phyloP scores from a whole-genome alignment of 805 yeast species.

The Lachancea waltii region DNA sequence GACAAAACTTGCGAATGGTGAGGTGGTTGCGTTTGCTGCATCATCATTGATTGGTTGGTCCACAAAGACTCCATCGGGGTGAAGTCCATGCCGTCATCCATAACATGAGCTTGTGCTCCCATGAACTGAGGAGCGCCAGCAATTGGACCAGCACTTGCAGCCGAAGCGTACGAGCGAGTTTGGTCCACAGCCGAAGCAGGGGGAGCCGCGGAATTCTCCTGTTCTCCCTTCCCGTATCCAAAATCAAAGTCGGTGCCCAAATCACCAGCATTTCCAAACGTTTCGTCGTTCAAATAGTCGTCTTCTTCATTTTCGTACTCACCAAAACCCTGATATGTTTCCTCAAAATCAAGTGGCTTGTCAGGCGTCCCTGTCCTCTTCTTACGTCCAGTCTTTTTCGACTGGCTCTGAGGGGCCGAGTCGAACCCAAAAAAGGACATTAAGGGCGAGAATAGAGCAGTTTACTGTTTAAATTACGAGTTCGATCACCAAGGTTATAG shows the following conservation, averaged over 20 bases:
- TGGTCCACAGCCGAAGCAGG: conserved; percentile 5
- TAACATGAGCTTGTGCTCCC: conserved; percentile 2
- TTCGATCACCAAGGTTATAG: too few species aligned
- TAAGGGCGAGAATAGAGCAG: background rate
- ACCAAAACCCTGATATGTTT: conserved; percentile 74
- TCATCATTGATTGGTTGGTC: conserved; percentile 35
- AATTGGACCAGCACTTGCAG: conserved; percentile 35
- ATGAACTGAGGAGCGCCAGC: conserved; percentile 4
- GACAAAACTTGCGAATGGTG: conserved; percentile 46
- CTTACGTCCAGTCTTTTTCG: conserved; percentile 6
- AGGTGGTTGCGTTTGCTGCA: conserved; percentile 20
- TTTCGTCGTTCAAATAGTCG: conserved; percentile 39
- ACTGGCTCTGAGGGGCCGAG: conserved; percentile 14
- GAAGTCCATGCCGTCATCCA: conserved; percentile 32
- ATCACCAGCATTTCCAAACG: conserved; percentile 29
- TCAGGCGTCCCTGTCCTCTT: conserved; percentile 1
- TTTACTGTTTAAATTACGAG: background rate
- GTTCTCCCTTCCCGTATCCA: conserved; percentile 24
- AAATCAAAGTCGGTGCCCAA: conserved; percentile 34
- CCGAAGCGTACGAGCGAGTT: conserved; percentile 25
- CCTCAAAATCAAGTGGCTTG: conserved; percentile 63
- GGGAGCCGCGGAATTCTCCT: background rate
- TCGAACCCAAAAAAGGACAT: conserved; percentile 36
- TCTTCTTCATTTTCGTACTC: conserved; percentile 68
- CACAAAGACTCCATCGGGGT: conserved; percentile 71